Evolutionary conservation across 176 grass and related monocot species (phyloP).

Genomic region (Carex kokanica): DNA sequence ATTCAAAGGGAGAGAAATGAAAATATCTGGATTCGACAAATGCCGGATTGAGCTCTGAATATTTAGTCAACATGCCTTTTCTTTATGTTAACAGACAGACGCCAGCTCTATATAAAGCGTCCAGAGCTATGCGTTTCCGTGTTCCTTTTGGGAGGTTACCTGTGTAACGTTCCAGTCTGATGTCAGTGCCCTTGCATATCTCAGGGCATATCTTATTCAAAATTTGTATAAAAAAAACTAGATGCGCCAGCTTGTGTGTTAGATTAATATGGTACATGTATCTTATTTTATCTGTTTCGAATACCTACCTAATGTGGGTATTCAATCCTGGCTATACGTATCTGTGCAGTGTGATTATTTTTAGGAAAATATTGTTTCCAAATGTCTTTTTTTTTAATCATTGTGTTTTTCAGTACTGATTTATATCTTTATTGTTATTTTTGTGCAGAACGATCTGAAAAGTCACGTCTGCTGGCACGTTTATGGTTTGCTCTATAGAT

Average conservation of each 20-base stretch:
- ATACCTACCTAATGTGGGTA: background rate
- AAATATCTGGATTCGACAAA: conserved; percentile 1
- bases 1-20: background rate
- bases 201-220: background rate
- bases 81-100: background rate
- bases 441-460: conserved; percentile 90
- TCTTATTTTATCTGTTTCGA: background rate
- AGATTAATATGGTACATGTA: background rate
- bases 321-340: background rate
- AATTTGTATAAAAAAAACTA: background rate
- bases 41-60: background rate
- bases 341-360: background rate
- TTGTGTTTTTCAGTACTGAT: background rate
- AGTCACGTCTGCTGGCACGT: conserved; percentile 99
- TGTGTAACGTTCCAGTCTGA: background rate
- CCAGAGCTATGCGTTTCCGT: background rate
- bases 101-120: background rate
- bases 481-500: conserved; percentile 96
- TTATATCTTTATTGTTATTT: background rate
- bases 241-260: background rate
- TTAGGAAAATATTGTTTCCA: background rate
- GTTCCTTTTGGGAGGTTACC: background rate
- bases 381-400: conserved; percentile 9
- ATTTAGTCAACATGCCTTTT: background rate
- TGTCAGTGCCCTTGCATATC: background rate